Percentiles rank a stretch among this genome's conserved stretches.
phyloP scores from a whole-genome alignment of 805 yeast species.

The Wickerhamomyces bovis region DNA sequence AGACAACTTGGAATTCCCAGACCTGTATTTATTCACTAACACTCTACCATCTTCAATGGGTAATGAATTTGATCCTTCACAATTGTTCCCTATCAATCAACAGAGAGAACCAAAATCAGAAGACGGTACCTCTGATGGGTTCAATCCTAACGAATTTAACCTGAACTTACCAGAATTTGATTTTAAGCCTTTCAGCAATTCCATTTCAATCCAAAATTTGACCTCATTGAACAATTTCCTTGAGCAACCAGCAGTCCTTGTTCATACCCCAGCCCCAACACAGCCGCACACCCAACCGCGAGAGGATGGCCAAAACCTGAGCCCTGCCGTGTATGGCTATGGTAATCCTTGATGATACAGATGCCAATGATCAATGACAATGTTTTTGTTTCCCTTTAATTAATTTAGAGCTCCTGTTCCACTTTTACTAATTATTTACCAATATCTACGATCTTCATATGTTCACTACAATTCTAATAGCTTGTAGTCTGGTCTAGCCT shows the following conservation, averaged over 20 bases:
- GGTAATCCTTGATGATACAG: not conserved
- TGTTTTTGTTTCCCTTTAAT: not conserved
- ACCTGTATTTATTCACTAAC: conserved; percentile 23
- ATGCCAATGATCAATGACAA: not conserved
- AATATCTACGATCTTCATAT: not conserved
- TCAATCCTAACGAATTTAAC: conserved; percentile 19
- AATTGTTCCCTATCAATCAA: conserved; percentile 17
- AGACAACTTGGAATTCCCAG: conserved; percentile 21
- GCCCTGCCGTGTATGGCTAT: not conserved
- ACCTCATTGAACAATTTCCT: conserved; percentile 18
- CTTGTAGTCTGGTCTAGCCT: too few species aligned
- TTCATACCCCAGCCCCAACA: not conserved
- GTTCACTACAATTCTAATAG: not conserved
- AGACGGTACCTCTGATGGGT: conserved; percentile 10
- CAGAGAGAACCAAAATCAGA: conserved; percentile 3
- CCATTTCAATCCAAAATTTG: conserved; percentile 20
- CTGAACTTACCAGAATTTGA: conserved; percentile 23
- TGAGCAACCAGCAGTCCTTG: not conserved
- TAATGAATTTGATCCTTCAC: conserved; percentile 21
- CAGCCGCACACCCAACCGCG: not conserved
- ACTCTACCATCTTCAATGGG: conserved; percentile 16
- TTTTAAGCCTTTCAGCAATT: conserved; percentile 17
- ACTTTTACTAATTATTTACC: not conserved
- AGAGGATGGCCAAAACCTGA: not conserved
- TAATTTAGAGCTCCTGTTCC: not conserved